Evolutionary conservation across 495 filamentous ascomycete genomes (phyloP), one percentile per base, ranked within the genome.

Genomic region (Oleoguttula mirabilis): DNA sequence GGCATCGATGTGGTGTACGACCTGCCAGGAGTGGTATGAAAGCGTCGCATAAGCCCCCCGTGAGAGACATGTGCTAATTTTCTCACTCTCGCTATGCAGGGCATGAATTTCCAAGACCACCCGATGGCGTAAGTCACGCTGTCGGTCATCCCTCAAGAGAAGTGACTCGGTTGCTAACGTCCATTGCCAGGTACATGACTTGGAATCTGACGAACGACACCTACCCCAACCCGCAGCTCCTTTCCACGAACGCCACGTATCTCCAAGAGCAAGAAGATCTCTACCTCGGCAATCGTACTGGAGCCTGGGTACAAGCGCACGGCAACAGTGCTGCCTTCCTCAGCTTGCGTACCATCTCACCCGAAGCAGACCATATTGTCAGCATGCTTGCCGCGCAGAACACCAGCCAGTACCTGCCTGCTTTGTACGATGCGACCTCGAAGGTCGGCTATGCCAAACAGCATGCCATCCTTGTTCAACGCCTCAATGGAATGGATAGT

Each of bases 71-170:
- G n/a, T n/a, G n/a, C n/a, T n/a, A n/a, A n/a, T n/a, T n/a, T n/a
- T n/a, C n/a, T n/a, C n/a, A n/a, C n/a, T n/a, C n/a, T n/a, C n/a
- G n/a, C n/a, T n/a, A n/a, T n/a, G n/a, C n/a, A n/a, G n/a, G 73
- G 73, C 4, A 65, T 69, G 36, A 75, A 76, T 31, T 54, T 76
- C 2, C 73, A 77, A 45, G 72, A 51, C 32, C 45, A 48, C n/a
- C 42, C 42, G 2, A 11, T 33, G 12, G 8, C 37, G 19, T 36
- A 28, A 7, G 25, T 7, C 7, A n/a, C 25, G 25, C n/a, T n/a
- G n/a, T n/a, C n/a, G n/a, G n/a, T n/a, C n/a, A n/a, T n/a, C n/a
- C n/a, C n/a, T n/a, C n/a, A n/a, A n/a, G n/a, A n/a, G n/a, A n/a
- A n/a, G n/a, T n/a, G n/a, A n/a, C n/a, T n/a, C n/a, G n/a, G n/a